Evolutionary conservation across 2,329 filamentous ascomycete genomes (phyloP), one percentile per base, ranked within the genome.

Genomic region (Calonectria montana): DNA sequence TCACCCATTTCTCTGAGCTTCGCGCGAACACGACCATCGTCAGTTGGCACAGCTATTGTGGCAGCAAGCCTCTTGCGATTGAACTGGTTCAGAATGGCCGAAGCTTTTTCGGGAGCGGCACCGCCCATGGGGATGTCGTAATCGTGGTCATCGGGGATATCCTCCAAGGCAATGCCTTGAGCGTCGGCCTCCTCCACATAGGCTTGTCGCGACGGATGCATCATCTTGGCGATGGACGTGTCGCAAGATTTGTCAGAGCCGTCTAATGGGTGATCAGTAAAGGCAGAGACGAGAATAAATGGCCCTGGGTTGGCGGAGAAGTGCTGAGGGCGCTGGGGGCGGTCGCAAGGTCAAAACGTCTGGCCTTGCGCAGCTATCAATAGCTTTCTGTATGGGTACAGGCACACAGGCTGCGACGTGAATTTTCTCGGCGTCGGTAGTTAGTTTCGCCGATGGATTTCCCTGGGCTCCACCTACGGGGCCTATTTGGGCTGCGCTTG

Each of bases 151-250:
- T 88, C 85, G 47, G 87, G 89, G 45, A 91, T 81, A 72, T 88
- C 87, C 71, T 88, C 85, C 45, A 90, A 77, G 71, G 87, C 85
- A 63, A 89, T 84, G 47, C 86, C 86, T 65, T 75, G 77, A 75
- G 88, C 84, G 81, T 91, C 88, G 50, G 87, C 92, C 81, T 98
- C 96, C 88, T 98, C 96, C 75, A 98, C 95, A 84, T 97, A 98
- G 48, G 96, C 96, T 84, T 96, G 93, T 76, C 97, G 91, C 82
- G 96, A 92, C 70, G 96, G 96, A 87, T 98, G 96, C 87, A 97
- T 91, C 86, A 89, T 91, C 75, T 79, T 87, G 84, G 74, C 71
- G 67, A 21, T 29, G 47, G 41, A 23, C 15, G 35, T 55, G 43
- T 62, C 69, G 64, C 64, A 64, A 48, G 43, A 16, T 48, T 47